A percentile compares a stretch with the other conserved stretches of the same genome.
These are phyloP conservation scores for Misopates orontium DNA, from an alignment of 257 asterid genomes.

Conservation along the genomic window DNA sequence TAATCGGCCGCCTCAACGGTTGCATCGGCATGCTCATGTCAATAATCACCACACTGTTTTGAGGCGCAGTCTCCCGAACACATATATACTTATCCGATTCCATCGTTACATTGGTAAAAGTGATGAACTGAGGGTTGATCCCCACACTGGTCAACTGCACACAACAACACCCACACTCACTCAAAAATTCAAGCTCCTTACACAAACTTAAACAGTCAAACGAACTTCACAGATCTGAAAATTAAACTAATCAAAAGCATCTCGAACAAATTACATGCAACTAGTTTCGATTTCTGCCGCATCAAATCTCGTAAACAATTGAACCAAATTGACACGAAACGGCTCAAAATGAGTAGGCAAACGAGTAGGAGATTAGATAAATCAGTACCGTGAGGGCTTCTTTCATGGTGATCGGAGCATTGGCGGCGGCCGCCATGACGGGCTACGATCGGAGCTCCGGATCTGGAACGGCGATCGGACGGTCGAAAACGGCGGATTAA, in stretches of 20 bases:
- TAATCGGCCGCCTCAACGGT: constrained; percentile 67
- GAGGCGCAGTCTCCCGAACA: constrained; percentile 68
- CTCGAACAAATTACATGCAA: not conserved
- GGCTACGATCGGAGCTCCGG: constrained; percentile 54
- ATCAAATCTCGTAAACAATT: constrained; percentile 22
- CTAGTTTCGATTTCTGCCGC: constrained; percentile 16
- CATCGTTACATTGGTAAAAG: constrained; percentile 71
- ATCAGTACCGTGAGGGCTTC: constrained; percentile 86
- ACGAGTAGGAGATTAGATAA: constrained; percentile 9
- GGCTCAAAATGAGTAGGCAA: constrained; percentile 21
- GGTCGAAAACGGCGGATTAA: constrained; percentile 28
- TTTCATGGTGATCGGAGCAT: constrained; percentile 99
- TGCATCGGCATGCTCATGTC: constrained; percentile 70
- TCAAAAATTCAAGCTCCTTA: constrained; percentile 6
- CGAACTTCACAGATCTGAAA: constrained; percentile 31
- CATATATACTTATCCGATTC: constrained; percentile 72
- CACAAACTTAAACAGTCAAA: constrained; percentile 15
- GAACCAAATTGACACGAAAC: constrained; percentile 21
- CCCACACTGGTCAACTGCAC: constrained; percentile 67
- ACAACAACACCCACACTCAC: constrained; percentile 26
- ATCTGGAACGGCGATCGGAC: constrained; percentile 45
- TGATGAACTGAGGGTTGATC: constrained; percentile 63
- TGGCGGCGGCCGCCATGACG: constrained; percentile 99
- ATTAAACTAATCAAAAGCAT: constrained; percentile 4
- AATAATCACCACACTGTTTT: constrained; percentile 60